Conservation (phyloP, 2,329 filamentous ascomycete species). For the Scedosporium dehoogii region DNA sequence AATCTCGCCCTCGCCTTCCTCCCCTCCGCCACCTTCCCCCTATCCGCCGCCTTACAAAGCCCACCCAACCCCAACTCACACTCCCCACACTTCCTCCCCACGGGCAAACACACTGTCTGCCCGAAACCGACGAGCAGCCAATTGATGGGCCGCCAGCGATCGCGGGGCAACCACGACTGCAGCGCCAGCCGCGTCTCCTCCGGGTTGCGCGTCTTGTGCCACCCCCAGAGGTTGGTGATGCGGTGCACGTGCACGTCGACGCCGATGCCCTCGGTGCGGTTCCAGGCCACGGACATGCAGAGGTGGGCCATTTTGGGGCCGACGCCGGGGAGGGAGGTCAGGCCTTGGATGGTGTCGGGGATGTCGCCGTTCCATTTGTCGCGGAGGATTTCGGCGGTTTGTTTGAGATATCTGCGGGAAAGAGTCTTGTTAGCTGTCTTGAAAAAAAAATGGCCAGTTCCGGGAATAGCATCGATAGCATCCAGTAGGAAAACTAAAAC, state of each 20-base stretch:
- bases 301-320: conserved; percentile 94
- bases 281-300: conserved; percentile 65
- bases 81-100: conserved; percentile 72
- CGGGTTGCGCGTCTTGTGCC: conserved; percentile 71
- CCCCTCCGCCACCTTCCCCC: conserved; percentile 49
- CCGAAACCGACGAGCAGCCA: conserved; percentile 79
- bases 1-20: conserved; percentile 34
- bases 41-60: conserved; percentile 64
- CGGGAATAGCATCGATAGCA: neutral
- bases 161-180: conserved; percentile 72
- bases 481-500: neutral
- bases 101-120: conserved; percentile 75
- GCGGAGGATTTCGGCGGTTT: conserved; percentile 60
- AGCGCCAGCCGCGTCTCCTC: conserved; percentile 71
- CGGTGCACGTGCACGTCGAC: conserved; percentile 94
- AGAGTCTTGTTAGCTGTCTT: neutral
- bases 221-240: conserved; percentile 90
- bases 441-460: neutral
- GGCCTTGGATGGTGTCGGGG: conserved; percentile 63
- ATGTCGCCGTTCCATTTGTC: conserved; percentile 68
- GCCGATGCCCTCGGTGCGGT: conserved; percentile 63
- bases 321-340: conserved; percentile 73
- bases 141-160: conserved; percentile 90
- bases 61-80: conserved; percentile 70
- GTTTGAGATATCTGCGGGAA: conserved; percentile 51